phyloP scores from a whole-genome alignment of 1,284 basidiomycete genomes.

The Cryptococcus sp. region DNA sequence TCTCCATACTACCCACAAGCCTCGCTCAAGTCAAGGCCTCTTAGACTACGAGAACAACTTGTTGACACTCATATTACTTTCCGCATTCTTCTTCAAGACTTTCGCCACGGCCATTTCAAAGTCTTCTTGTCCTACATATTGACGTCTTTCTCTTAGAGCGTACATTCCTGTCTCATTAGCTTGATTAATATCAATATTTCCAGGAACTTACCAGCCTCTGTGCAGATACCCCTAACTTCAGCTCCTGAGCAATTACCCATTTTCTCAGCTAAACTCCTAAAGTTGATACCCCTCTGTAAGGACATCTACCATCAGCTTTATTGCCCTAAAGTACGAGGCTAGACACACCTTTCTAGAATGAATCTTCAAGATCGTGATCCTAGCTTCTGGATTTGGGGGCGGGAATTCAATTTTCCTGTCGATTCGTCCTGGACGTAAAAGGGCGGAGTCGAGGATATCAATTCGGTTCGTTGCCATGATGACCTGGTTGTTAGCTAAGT shows the following conservation, averaged over 20 bases:
- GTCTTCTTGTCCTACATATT: constrained; percentile 97
- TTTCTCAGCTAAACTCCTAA: constrained; percentile 91
- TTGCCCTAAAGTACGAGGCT: not conserved
- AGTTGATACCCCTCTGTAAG: constrained; percentile 92
- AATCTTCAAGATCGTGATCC: constrained; percentile 92
- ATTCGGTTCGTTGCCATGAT: constrained; percentile 99
- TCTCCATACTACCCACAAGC: not conserved
- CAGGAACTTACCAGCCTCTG: constrained; percentile 75
- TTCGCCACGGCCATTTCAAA: constrained; percentile 98
- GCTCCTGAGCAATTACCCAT: constrained; percentile 99
- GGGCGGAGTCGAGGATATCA: constrained; percentile 92
- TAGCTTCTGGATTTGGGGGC: constrained; percentile 94
- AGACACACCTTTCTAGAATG: constrained; percentile 89
- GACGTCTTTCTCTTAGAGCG: constrained; percentile 86
- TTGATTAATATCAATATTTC: constrained; percentile 1
- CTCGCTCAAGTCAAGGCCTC: not conserved
- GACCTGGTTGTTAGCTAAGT: constrained; percentile 50
- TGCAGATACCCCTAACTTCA: constrained; percentile 97
- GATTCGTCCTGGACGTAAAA: constrained; percentile 92
- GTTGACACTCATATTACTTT: constrained; percentile 83
- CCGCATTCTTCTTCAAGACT: constrained; percentile 89
- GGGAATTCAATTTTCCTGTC: constrained; percentile 99
- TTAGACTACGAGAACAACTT: constrained; percentile 67
- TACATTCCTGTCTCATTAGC: constrained; percentile 71
- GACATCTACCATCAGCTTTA: constrained; percentile 67